Evolutionary conservation across 106 monocot genomes (phyloP).

Genomic region (Agapanthus africanus): DNA sequence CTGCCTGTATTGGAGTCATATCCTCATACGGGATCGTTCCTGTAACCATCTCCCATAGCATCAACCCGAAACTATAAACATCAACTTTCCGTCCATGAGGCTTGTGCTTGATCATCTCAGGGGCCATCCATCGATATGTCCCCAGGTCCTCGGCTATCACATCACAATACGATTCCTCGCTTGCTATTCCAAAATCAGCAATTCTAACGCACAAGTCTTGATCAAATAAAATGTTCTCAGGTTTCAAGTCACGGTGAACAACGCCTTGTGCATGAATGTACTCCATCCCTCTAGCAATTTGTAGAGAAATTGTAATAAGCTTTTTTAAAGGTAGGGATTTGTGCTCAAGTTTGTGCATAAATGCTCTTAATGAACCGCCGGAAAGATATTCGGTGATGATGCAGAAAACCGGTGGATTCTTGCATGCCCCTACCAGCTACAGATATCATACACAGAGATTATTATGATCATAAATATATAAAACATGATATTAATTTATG

Average conservation of each 20-base stretch:
- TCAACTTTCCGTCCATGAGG: slow-evolving; percentile 61
- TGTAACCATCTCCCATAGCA: slow-evolving; percentile 76
- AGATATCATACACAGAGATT: slow-evolving; percentile 11
- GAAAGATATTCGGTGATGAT: slow-evolving; percentile 72
- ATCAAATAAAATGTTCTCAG: slow-evolving; percentile 73
- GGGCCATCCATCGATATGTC: slow-evolving; percentile 85
- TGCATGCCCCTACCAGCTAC: slow-evolving; percentile 68
- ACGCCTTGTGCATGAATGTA: slow-evolving; percentile 81
- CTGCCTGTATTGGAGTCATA: slow-evolving; percentile 78
- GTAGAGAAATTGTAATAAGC: slow-evolving; percentile 40
- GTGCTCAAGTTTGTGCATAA: slow-evolving; percentile 58
- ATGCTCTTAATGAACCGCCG: slow-evolving; percentile 67
- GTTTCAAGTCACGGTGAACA: slow-evolving; percentile 76
- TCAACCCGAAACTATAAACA: slow-evolving; percentile 76
- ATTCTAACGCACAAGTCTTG: slow-evolving; percentile 43
- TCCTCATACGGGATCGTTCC: slow-evolving; percentile 69
- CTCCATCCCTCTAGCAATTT: slow-evolving; percentile 68
- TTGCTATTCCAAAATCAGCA: slow-evolving; percentile 81
- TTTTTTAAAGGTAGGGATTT: slow-evolving; percentile 47
- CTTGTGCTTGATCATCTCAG: slow-evolving; percentile 80
- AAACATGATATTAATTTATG: neutral
- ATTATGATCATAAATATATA: neutral
- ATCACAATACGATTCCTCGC: slow-evolving; percentile 61
- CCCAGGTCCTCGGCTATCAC: slow-evolving; percentile 49
- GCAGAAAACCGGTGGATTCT: slow-evolving; percentile 43